Conservation (phyloP, 2,329 filamentous ascomycete genomes). For the Aspergillus fischeri region DNA sequence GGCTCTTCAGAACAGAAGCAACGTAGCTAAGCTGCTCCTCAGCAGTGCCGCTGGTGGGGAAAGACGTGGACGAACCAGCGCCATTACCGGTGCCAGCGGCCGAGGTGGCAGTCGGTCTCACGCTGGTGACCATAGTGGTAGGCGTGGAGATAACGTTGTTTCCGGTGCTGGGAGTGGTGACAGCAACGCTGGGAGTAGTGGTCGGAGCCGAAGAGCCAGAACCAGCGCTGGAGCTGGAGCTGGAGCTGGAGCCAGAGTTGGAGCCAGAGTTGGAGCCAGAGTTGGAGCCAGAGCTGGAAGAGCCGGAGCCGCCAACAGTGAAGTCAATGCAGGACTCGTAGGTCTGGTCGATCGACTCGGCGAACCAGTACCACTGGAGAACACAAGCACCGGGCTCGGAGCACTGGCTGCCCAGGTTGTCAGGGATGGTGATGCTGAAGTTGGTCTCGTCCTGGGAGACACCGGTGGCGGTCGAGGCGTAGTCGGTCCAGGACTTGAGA, state of each 20-base stretch:
- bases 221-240: conserved; percentile 5
- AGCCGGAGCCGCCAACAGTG: conserved; percentile 22
- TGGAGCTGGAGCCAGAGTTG: too few relatives aligned
- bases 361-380: conserved; percentile 35
- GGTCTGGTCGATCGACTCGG: conserved; percentile 32
- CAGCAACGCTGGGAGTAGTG: conserved; percentile 10
- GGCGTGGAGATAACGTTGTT: conserved; percentile 9
- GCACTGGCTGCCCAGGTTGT: conserved; percentile 24
- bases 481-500: conserved; percentile 29
- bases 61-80: conserved; percentile 1
- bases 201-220: conserved; percentile 7
- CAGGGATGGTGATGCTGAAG: conserved; percentile 31
- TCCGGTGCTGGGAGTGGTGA: conserved; percentile 8
- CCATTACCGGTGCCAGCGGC: conserved; percentile 5
- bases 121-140: conserved; percentile 11
- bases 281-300: conserved; percentile 9
- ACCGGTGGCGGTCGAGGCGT: conserved; percentile 28
- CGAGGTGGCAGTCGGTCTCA: conserved; percentile 5
- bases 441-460: conserved; percentile 23
- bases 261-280: conserved; percentile 10
- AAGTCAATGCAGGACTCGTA: conserved; percentile 35
- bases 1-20: conserved; percentile 13
- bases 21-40: conserved; percentile 18
- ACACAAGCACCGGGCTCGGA: conserved; percentile 28
- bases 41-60: conserved; percentile 16